Percentiles rank a stretch among this genome's conserved stretches.
These are phyloP conservation scores for Leccinellum albellum DNA, from an alignment of 768 basidiomycete species.

Conservation along the genomic window DNA sequence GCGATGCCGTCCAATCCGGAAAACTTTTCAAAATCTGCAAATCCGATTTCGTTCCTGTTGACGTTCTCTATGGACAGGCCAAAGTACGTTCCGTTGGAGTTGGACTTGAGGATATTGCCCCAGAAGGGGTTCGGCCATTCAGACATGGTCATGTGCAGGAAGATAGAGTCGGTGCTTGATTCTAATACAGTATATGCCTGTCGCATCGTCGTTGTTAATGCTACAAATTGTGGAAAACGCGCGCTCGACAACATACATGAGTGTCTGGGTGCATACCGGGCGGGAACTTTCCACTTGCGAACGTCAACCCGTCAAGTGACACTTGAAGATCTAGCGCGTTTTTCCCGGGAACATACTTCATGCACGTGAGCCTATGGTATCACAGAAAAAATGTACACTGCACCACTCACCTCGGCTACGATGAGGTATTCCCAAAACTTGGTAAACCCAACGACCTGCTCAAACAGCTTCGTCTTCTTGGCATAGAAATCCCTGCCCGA, in stretches of 20 bases:
- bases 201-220: background rate
- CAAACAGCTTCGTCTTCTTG: slow-evolving; percentile 74
- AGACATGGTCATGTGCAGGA: slow-evolving; percentile 94
- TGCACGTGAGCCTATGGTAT: slow-evolving; percentile 22
- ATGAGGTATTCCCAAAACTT: slow-evolving; percentile 97
- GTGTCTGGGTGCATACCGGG: slow-evolving; percentile 86
- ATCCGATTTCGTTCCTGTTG: slow-evolving; percentile 85
- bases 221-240: background rate
- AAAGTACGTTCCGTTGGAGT: slow-evolving; percentile 98
- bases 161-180: slow-evolving; percentile 88
- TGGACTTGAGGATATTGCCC: slow-evolving; percentile 93
- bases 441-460: slow-evolving; percentile 88
- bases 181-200: slow-evolving; percentile 94
- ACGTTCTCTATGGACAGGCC: slow-evolving; percentile 81
- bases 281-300: slow-evolving; percentile 87
- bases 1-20: slow-evolving; percentile 95
- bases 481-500: slow-evolving; percentile 71
- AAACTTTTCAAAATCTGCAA: slow-evolving; percentile 98
- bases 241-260: slow-evolving; percentile 53
- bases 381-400: background rate
- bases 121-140: slow-evolving; percentile 69
- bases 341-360: slow-evolving; percentile 48
- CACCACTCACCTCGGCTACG: slow-evolving; percentile 76
- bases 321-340: slow-evolving; percentile 81
- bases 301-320: slow-evolving; percentile 84